Conservation (phyloP, 164 flowering plant genomes). For the Umbellularia californica region DNA sequence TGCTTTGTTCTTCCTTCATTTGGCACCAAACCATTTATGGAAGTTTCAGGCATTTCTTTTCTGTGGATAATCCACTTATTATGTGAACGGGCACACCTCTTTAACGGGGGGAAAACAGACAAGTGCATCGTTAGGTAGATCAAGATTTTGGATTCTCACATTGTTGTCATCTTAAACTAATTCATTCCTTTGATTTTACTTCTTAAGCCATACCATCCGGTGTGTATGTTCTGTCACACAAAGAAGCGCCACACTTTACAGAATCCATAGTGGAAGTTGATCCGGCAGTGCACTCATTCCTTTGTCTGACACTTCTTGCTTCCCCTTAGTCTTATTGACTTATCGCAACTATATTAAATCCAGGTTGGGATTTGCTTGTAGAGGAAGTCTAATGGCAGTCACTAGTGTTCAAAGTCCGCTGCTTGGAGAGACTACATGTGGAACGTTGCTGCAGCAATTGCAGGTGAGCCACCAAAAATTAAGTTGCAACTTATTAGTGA, state of each 20-base stretch:
- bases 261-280: neutral
- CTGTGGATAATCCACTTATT: neutral
- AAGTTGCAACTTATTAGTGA: neutral
- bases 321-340: neutral
- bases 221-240: neutral
- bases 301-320: too few relatives aligned
- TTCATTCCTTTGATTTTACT: neutral
- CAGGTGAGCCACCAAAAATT: conserved; percentile 39
- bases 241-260: neutral
- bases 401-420: conserved; percentile 56
- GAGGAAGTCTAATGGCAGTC: conserved; percentile 52
- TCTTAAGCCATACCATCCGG: neutral
- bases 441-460: conserved; percentile 74
- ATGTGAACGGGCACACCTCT: neutral
- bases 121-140: too few relatives aligned
- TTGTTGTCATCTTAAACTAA: neutral
- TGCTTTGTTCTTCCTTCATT: too few relatives aligned
- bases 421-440: conserved; percentile 74
- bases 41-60: too few relatives aligned
- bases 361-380: neutral
- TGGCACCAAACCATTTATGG: neutral
- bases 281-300: neutral
- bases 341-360: neutral
- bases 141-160: too few relatives aligned
- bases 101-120: too few relatives aligned